These are phyloP conservation scores for Hypoxylon sp. DNA, from an alignment of 2,329 filamentous ascomycete genomes.

Conservation along the genomic window DNA sequence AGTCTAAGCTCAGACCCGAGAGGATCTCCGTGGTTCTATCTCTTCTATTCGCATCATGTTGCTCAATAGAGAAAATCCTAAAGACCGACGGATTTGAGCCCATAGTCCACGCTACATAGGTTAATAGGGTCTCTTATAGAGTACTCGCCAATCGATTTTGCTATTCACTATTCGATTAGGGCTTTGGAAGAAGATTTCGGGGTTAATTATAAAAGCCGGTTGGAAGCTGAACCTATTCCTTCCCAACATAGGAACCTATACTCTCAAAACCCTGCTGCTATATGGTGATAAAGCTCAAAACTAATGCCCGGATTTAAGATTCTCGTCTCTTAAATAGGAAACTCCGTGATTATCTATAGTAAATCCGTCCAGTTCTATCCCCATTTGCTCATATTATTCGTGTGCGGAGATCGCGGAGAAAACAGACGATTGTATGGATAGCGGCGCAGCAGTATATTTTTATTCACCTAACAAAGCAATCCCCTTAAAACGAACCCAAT, in stretches of 20 bases:
- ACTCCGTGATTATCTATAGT: background rate
- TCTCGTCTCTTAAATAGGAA: background rate
- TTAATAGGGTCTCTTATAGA: background rate
- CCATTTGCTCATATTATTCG: background rate
- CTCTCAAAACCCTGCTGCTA: background rate
- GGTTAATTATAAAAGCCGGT: background rate
- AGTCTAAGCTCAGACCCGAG: no score
- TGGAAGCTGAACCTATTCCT: background rate
- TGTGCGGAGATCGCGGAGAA: background rate
- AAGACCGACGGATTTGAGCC: no score
- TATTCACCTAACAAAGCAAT: background rate
- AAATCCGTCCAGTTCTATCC: slow-evolving; percentile 8
- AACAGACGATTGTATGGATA: background rate
- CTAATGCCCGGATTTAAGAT: background rate
- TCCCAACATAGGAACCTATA: slow-evolving; percentile 3
- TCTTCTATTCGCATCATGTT: no score
- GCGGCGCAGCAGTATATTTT: background rate
- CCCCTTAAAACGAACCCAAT: background rate
- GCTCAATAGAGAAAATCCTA: no score
- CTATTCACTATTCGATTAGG: background rate
- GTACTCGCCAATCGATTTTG: background rate
- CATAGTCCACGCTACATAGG: background rate
- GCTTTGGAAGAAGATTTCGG: background rate
- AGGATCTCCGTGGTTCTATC: no score
- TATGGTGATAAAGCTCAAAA: background rate